Percentiles rank a stretch among this genome's conserved stretches.
Conservation (phyloP, 441 rosid genomes). For the Arabidopsis lyrata region DNA sequence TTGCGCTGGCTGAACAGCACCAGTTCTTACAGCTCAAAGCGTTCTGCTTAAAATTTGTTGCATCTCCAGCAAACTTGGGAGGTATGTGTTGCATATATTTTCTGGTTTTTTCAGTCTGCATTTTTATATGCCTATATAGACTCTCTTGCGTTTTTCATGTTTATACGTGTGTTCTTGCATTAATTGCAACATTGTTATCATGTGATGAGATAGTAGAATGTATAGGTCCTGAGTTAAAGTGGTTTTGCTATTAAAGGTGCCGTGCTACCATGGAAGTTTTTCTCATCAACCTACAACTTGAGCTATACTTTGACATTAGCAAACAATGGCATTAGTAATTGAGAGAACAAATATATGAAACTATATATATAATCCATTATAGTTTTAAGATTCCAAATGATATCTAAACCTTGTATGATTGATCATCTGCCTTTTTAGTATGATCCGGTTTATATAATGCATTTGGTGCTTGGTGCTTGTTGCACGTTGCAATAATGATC, state of each 20-base stretch:
- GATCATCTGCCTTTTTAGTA: background rate
- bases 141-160: constrained; percentile 22
- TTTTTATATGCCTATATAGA: constrained; percentile 8
- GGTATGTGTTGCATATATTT: constrained; percentile 68
- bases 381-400: background rate
- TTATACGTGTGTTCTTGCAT: constrained; percentile 11
- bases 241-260: constrained; percentile 8
- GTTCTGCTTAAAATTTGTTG: constrained; percentile 81
- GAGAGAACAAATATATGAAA: constrained; percentile 13
- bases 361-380: background rate
- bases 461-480: background rate
- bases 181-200: constrained; percentile 9
- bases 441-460: constrained; percentile 15
- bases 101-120: constrained; percentile 42
- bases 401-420: background rate
- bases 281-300: constrained; percentile 10
- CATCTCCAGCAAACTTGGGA: constrained; percentile 74
- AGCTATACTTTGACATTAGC: background rate
- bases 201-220: constrained; percentile 23
- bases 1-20: constrained; percentile 94
- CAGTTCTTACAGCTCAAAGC: constrained; percentile 79
- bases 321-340: background rate
- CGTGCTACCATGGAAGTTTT: constrained; percentile 15
- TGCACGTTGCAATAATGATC: constrained; percentile 2
- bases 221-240: constrained; percentile 1